Base-by-base conservation (phyloP, 2,329 filamentous ascomycete genomes). In the Hypomyces perniciosus region DNA sequence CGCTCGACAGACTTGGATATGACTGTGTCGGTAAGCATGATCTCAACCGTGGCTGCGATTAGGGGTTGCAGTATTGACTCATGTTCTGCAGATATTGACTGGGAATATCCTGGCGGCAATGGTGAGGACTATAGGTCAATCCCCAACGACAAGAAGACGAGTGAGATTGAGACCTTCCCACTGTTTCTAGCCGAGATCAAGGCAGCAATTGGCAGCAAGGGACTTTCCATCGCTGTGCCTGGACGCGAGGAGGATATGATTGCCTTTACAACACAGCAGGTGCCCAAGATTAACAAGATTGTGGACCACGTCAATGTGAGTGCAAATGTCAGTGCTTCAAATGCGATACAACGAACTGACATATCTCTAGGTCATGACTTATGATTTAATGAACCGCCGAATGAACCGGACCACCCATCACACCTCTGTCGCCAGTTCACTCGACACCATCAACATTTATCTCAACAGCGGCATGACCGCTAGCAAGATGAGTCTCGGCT, bases 311-410 rank as follows among this genome's bases (percentile, higher is more conserved):
- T 88, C 60, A 88, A 88, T 44, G 68, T 68, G 42, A 50, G 57
- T 57, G 4, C 6, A 2, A 6, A 33, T 12, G 6, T 3, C 0
- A 1, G 2, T 2, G 6, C 1, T 10, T 2, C 9, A 12, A 0
- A 0, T 1, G 1, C 2, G n/a, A 30, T 4, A 8, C 7, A 9
- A 9, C 7, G 30, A n/a, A n/a, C 39, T 49, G 12, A 40, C 9
- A 38, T 4, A 0, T 44, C 60, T 12, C 58, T 40, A 69, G 67
- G 68, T 88, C 56, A 88, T 88, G 84, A 76, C 78, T 8, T 88
- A 88, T 62, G 85, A 89, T 61, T 63, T 89, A 44, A 84, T 86
- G 77, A 88, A 87, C 68, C 81, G 85, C 9, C 79, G 86, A n/a
- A 81, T 88, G 63, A 79, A 71, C 45, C 65, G 73, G 20, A 88